A percentile compares a stretch with the other conserved stretches of the same genome.
phyloP scores from a whole-genome alignment of 176 grass and related monocot species.

The Rhipidocladum racemiflorum region DNA sequence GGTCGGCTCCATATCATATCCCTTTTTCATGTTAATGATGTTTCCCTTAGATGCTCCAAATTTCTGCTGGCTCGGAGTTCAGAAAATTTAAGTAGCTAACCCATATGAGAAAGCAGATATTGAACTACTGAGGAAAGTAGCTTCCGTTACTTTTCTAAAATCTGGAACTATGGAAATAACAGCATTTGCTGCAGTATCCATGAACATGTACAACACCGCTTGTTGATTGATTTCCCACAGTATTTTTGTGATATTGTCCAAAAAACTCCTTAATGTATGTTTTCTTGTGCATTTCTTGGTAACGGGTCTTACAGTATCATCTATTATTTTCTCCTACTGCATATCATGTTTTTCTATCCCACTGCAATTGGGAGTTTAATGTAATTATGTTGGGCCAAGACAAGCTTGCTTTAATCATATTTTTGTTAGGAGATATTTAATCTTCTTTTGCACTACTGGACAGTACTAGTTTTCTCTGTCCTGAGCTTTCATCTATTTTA shows the following conservation, averaged over 20 bases:
- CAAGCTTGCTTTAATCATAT: not conserved
- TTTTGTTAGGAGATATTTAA: not conserved
- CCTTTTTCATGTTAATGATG: not conserved
- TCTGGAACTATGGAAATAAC: not conserved
- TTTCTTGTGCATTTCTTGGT: slow-evolving; percentile 23
- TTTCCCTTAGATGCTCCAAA: not conserved
- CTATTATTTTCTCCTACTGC: not conserved
- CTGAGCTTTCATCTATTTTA: not conserved
- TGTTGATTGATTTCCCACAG: not conserved
- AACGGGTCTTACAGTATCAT: not conserved
- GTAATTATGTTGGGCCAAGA: not conserved
- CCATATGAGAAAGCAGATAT: not conserved
- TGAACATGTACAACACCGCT: no score
- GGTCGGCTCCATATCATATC: not conserved
- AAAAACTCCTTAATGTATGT: not conserved
- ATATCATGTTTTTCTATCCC: not conserved
- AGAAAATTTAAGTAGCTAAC: not conserved
- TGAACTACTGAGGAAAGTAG: not conserved
- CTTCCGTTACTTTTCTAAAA: not conserved
- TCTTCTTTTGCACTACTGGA: not conserved
- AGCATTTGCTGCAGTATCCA: not conserved
- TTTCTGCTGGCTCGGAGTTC: not conserved
- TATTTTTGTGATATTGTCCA: not conserved
- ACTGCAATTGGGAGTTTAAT: not conserved
- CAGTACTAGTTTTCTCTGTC: not conserved